Base-by-base conservation (phyloP, 1,284 basidiomycete species). In the Heterobasidion occidentale region DNA sequence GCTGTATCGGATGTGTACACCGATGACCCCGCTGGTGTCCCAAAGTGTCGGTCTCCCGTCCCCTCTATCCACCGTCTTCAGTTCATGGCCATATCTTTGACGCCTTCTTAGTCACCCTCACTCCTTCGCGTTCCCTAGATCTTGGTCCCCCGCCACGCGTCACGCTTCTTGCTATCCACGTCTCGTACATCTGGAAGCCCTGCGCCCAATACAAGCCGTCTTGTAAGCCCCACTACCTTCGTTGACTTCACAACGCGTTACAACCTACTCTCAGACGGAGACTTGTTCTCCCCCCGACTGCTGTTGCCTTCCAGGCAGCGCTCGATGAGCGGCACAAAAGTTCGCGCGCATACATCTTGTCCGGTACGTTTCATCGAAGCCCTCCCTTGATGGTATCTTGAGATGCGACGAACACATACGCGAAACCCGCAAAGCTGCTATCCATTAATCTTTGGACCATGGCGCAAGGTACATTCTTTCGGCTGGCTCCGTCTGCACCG, bases 391-490 rank as follows among this genome's bases (percentile, higher is more conserved):
- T 27, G 27, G 27, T 45, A 14, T 45, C 42, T 14, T 14, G 42
- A 14, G 42, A 14, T 52, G 42, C 17, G 17, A 36, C 42, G 45
- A 19, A 47, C 36, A 9, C 36, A 14, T 53, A 46, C 38, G 57
- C 55, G 59, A 57, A 55, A 59, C 56, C n/a, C 46, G 35, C 27
- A 14, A 19, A 90, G 88, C 62, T 80, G 82, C 3, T 89, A 89
- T 69, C 88, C 88, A 15, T 71, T 88, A 27, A 79, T 89, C 56
- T 90, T 90, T 67, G 88, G 88, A 3, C 67, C 73, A 35, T 83
- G 81, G 80, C 74, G 76, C 63, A 74, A 78, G 72, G 86, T 86
- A 68, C 55, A 64, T 59, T 57, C 52, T 48, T n/a, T 56, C 44
- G 53, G 55, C 53, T 59, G 38, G 55, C 36, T 52, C 53, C 38